A percentile compares a stretch with the other conserved stretches of the same genome.
Conservation (phyloP, 176 grass and related monocot genomes). For the sorghum (Sorghum bicolor) region DNA sequence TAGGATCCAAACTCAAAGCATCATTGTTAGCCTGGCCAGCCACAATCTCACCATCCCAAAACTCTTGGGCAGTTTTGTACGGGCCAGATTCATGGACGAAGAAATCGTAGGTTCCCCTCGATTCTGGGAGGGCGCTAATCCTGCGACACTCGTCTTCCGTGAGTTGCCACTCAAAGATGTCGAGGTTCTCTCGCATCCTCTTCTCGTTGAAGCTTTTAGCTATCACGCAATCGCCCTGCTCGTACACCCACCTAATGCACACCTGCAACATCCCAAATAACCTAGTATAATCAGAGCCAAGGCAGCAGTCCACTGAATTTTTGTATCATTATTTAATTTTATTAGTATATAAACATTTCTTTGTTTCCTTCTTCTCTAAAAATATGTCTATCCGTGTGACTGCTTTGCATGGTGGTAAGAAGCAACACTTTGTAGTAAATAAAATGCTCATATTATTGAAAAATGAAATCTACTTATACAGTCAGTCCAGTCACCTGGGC, state of each 20-base stretch:
- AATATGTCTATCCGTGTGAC: not conserved
- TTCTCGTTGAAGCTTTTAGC: constrained; percentile 35
- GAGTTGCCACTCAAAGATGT: constrained; percentile 53
- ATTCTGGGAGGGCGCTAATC: constrained; percentile 28
- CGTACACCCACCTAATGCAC: constrained; percentile 39
- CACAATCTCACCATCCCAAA: constrained; percentile 45
- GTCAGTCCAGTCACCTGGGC: constrained; percentile 34
- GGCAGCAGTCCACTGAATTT: not conserved
- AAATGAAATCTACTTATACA: no score
- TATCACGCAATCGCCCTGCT: constrained; percentile 27
- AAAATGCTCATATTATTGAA: no score
- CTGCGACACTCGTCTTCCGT: not conserved
- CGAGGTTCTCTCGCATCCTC: constrained; percentile 39
- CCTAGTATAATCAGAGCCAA: constrained; percentile 2
- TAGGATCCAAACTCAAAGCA: not conserved
- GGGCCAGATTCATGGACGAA: constrained; percentile 21
- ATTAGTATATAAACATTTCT: no score
- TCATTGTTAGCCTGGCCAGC: not conserved
- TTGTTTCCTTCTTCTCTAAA: not conserved
- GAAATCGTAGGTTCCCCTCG: not conserved
- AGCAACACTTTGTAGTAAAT: no score
- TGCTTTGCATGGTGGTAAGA: no score
- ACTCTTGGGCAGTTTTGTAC: constrained; percentile 26
- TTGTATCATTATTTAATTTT: not conserved
- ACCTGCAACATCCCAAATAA: constrained; percentile 8